Conservation (phyloP, 2,329 filamentous ascomycete genomes). For the Colletotrichum navitas region DNA sequence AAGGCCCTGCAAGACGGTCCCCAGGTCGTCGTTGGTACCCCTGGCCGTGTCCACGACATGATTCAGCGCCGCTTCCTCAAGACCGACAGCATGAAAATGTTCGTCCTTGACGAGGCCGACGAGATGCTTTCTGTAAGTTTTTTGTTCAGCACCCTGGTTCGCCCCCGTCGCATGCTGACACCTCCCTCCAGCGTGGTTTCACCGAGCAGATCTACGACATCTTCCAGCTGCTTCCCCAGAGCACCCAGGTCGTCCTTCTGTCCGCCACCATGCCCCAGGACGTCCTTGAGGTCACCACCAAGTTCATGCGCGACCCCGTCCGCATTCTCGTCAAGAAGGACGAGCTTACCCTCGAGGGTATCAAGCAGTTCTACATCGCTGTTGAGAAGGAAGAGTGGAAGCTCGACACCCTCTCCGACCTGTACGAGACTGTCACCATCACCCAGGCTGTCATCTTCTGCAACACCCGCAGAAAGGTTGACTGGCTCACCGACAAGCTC, state of each 20-base stretch:
- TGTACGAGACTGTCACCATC: conserved; percentile 99
- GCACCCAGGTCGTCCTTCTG: conserved; percentile 97
- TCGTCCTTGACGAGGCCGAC: conserved; percentile 98
- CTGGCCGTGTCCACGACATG: conserved; percentile 99
- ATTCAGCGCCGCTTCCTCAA: conserved; percentile 97
- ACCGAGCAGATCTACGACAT: conserved; percentile 99
- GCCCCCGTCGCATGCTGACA: conserved; percentile 49
- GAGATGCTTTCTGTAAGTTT: conserved; percentile 92
- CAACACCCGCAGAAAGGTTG: conserved; percentile 99
- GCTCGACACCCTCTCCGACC: conserved; percentile 96
- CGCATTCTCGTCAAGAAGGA: conserved; percentile 99
- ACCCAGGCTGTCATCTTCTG: conserved; percentile 99
- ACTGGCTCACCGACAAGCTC: conserved; percentile 99
- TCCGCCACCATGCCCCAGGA: conserved; percentile 99
- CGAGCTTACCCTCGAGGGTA: conserved; percentile 99
- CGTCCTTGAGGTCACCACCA: conserved; percentile 98
- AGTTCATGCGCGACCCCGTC: conserved; percentile 99
- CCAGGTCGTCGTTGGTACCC: conserved; percentile 97
- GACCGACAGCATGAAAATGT: conserved; percentile 99
- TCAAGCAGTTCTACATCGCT: conserved; percentile 99
- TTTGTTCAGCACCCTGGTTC: background rate
- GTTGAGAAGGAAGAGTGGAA: conserved; percentile 99
- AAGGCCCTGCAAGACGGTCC: conserved; percentile 96
- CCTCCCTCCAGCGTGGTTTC: conserved; percentile 82
- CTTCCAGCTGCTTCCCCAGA: conserved; percentile 98